phyloP scores from a whole-genome alignment of 1,284 basidiomycete genomes.

The Malassezia nana region DNA sequence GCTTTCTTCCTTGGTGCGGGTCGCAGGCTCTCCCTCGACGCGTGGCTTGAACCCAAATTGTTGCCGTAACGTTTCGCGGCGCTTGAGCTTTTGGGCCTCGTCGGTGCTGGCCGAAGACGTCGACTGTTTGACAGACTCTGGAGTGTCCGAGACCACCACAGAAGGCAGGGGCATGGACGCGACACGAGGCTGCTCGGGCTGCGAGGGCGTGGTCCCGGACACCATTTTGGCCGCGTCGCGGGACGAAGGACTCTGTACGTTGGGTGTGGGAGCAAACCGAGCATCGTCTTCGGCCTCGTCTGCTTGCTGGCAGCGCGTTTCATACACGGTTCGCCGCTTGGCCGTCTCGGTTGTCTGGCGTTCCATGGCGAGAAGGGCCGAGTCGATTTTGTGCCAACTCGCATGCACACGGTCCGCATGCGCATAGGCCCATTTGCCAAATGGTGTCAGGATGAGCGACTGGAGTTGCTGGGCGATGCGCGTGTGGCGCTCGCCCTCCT shows the following conservation, averaged over 20 bases:
- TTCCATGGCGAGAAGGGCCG: conserved; percentile 27
- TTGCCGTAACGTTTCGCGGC: conserved; percentile 41
- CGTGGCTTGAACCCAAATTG: conserved; percentile 42
- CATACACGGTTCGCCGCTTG: conserved; percentile 33
- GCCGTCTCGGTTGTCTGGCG: conserved; percentile 32
- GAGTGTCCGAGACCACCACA: background rate
- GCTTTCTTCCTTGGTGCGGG: background rate
- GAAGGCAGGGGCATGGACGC: background rate
- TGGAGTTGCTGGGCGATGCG: conserved; percentile 31
- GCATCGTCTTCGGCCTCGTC: conserved; percentile 47
- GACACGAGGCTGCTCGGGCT: background rate
- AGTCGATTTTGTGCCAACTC: conserved; percentile 41
- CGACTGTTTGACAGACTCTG: no score
- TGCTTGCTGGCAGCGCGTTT: conserved; percentile 37
- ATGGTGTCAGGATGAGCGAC: conserved; percentile 30
- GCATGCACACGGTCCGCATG: conserved; percentile 27
- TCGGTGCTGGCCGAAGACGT: no score
- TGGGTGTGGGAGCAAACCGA: conserved; percentile 30
- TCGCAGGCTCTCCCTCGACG: background rate
- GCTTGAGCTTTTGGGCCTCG: conserved; percentile 33
- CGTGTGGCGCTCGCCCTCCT: conserved; percentile 29
- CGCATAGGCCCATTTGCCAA: conserved; percentile 33
- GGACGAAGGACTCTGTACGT: background rate
- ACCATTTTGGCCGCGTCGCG: no score
- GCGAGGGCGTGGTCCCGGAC: conserved; percentile 1